phyloP scores from a whole-genome alignment of 2,329 filamentous ascomycete genomes.

The Neofusicoccum laricinum region DNA sequence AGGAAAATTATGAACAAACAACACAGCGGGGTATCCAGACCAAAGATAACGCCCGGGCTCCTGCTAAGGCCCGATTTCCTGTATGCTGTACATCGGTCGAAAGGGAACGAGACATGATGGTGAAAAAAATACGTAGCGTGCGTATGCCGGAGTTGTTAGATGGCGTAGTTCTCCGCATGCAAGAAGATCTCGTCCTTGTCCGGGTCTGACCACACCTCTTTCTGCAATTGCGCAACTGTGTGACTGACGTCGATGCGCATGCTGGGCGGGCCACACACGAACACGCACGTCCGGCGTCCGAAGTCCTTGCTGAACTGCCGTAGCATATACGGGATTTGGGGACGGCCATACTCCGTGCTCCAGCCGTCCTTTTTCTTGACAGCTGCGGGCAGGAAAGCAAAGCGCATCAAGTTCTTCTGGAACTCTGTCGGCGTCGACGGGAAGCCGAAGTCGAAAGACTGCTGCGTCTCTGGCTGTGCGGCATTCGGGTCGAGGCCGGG shows the following conservation, averaged over 20 bases:
- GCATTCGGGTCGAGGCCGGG: constrained; percentile 43
- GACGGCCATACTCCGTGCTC: constrained; percentile 88
- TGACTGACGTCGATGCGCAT: constrained; percentile 89
- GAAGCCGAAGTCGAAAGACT: constrained; percentile 61
- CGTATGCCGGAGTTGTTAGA: constrained; percentile 48
- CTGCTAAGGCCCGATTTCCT: neutral
- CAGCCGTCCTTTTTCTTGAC: constrained; percentile 66
- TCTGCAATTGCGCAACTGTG: constrained; percentile 78
- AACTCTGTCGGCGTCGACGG: constrained; percentile 80
- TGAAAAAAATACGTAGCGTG: neutral
- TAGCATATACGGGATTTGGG: constrained; percentile 83
- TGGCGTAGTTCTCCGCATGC: constrained; percentile 92
- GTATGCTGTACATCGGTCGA: neutral
- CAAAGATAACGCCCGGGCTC: neutral
- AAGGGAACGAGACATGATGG: neutral
- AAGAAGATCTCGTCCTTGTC: constrained; percentile 85
- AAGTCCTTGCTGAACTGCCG: constrained; percentile 78
- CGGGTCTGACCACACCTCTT: constrained; percentile 75
- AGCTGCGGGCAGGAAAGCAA: constrained; percentile 68
- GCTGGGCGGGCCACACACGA: constrained; percentile 83
- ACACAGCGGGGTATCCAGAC: constrained; percentile 1
- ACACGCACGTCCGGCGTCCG: constrained; percentile 79
- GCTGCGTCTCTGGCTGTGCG: constrained; percentile 19
- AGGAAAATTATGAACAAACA: neutral
- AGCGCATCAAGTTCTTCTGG: constrained; percentile 86